A percentile compares a stretch with the other conserved stretches of the same genome.
Evolutionary conservation across 306 rosid species (phyloP).

Genomic region (Urtica urens): DNA sequence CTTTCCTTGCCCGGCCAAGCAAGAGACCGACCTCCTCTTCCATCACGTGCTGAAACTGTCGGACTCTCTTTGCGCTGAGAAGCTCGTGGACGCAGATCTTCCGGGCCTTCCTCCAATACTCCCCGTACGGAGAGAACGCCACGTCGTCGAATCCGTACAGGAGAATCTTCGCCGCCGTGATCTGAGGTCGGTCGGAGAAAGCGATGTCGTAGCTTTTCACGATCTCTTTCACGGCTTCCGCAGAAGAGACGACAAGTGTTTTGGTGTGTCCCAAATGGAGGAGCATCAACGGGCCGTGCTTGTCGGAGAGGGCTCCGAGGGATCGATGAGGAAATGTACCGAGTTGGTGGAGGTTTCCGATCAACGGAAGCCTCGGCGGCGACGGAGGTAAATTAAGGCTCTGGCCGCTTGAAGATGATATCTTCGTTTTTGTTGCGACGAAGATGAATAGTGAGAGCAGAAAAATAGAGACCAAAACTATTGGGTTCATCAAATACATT

Average conservation of each 20-base stretch:
- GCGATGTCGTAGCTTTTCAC: not conserved
- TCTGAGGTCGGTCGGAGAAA: not conserved
- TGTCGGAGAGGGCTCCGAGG: slow-evolving; percentile 9
- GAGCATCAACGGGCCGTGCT: slow-evolving; percentile 24
- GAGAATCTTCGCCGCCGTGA: slow-evolving; percentile 5
- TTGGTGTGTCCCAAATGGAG: slow-evolving; percentile 15
- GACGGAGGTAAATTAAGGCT: slow-evolving; percentile 27
- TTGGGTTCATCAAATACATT: too few species aligned
- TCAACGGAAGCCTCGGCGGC: slow-evolving; percentile 21
- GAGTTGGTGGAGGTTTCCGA: slow-evolving; percentile 14
- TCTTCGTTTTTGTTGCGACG: too few species aligned
- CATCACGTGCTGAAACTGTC: slow-evolving; percentile 4
- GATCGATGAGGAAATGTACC: slow-evolving; percentile 16
- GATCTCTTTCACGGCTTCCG: not conserved
- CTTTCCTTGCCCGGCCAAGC: not conserved
- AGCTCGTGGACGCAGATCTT: slow-evolving; percentile 19
- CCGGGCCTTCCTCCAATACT: slow-evolving; percentile 24
- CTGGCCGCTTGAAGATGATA: too few species aligned
- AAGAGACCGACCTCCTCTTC: slow-evolving; percentile 10
- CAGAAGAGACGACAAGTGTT: slow-evolving; percentile 4
- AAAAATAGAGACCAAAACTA: too few species aligned
- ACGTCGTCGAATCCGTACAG: slow-evolving; percentile 16
- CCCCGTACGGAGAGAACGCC: slow-evolving; percentile 16
- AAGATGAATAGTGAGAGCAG: too few species aligned
- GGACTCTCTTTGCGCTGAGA: slow-evolving; percentile 19